Percentiles rank a stretch among this genome's conserved stretches.
Evolutionary conservation across 805 yeast species (phyloP).

Genomic region (Geotrichum ghanense): DNA sequence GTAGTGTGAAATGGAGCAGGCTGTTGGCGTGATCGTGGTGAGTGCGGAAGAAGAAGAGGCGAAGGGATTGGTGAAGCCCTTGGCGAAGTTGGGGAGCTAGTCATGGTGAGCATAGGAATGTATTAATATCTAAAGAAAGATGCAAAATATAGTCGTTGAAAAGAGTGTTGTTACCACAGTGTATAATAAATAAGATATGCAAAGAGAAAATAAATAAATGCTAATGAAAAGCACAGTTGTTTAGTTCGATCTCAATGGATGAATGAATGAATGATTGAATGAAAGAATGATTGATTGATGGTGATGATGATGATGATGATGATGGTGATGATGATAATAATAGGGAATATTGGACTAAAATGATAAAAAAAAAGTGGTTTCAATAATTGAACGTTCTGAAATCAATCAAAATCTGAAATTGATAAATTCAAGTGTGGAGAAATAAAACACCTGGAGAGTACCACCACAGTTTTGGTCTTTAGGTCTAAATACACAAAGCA

Average conservation of each 20-base stretch:
- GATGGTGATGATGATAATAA: too few relatives aligned
- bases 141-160: not conserved
- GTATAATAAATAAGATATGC: not conserved
- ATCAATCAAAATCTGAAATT: not conserved
- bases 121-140: not conserved
- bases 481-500: not conserved
- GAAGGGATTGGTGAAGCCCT: slow-evolving; percentile 2
- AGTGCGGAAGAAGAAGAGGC: not conserved
- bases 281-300: too few relatives aligned
- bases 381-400: not conserved
- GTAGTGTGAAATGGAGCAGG: slow-evolving; percentile 5
- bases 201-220: not conserved
- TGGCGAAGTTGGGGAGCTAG: slow-evolving; percentile 1
- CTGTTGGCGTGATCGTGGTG: slow-evolving; percentile 2
- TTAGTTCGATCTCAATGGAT: not conserved
- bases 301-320: too few relatives aligned
- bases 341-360: too few relatives aligned
- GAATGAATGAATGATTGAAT: too few relatives aligned
- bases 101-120: not conserved
- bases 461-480: not conserved
- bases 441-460: not conserved
- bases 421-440: not conserved
- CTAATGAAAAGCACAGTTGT: not conserved
- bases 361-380: not conserved
- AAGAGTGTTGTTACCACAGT: not conserved